These are phyloP conservation scores for Talaromyces verruculosus DNA, from an alignment of 2,329 filamentous ascomycete genomes.

Conservation along the genomic window DNA sequence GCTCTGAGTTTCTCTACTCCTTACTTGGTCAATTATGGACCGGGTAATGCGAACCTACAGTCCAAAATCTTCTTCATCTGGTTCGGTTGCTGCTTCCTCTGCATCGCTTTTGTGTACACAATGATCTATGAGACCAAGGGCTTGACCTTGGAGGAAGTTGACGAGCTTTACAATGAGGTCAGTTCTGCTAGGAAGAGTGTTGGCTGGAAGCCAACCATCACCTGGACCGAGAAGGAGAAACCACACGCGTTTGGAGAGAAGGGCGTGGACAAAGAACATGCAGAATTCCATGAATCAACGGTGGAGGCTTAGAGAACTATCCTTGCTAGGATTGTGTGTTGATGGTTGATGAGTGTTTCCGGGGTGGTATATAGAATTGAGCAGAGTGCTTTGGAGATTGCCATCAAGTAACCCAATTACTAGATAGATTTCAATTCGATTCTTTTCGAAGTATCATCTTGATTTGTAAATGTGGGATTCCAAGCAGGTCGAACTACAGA, in stretches of 20 bases:
- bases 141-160: not conserved
- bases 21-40: not conserved
- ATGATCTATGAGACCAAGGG: not conserved
- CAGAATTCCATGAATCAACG: not conserved
- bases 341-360: not conserved
- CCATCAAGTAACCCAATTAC: not conserved
- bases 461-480: not conserved
- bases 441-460: not conserved
- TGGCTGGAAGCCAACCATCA: slow-evolving; percentile 35
- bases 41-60: not conserved
- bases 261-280: not conserved
- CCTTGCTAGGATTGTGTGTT: not conserved
- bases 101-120: not conserved
- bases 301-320: not conserved
- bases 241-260: not conserved
- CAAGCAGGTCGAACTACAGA: not conserved
- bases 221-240: slow-evolving; percentile 31
- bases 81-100: not conserved
- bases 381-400: not conserved
- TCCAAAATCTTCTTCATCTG: not conserved
- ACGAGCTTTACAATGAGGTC: not conserved
- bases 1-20: slow-evolving; percentile 68
- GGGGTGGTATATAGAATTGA: not conserved
- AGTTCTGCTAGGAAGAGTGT: not conserved
- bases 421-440: not conserved